These are phyloP conservation scores for Cunninghamia lanceolata DNA, from an alignment of 75 land plant genomes.

Conservation along the genomic window DNA sequence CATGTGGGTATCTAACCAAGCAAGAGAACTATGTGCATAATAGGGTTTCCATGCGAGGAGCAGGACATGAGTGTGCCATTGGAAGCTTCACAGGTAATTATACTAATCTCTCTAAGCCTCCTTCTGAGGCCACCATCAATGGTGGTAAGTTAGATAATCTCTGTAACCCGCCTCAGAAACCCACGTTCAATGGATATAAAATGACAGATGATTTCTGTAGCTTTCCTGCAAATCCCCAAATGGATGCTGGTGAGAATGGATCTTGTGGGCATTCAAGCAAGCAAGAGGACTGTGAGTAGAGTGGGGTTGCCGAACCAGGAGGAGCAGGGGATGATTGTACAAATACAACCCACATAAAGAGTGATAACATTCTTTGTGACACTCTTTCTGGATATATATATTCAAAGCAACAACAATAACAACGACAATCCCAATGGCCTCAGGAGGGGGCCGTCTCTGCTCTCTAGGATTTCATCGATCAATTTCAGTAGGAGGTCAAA, in stretches of 20 bases:
- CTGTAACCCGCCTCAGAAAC: too few relatives aligned
- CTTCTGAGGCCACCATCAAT: too few relatives aligned
- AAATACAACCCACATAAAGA: neutral
- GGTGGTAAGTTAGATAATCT: too few relatives aligned
- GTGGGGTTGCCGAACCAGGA: neutral
- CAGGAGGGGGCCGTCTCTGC: neutral
- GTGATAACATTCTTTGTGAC: neutral
- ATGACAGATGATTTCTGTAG: too few relatives aligned
- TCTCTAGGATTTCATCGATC: neutral
- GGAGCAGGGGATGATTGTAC: neutral
- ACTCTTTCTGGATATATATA: too few relatives aligned
- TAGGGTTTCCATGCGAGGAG: neutral
- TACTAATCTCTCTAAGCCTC: neutral
- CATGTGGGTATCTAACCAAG: neutral
- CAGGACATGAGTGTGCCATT: neutral
- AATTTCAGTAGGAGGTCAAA: neutral
- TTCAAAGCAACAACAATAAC: neutral
- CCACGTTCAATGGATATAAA: too few relatives aligned
- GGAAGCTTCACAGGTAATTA: neutral
- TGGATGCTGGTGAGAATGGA: neutral
- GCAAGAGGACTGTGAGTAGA: neutral
- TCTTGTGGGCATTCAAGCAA: neutral
- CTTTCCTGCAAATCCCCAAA: neutral
- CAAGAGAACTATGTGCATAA: neutral
- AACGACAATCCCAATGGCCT: neutral